A percentile compares a stretch with the other conserved stretches of the same genome.
These are phyloP conservation scores for Stylonectria norvegica DNA, from an alignment of 2,329 filamentous ascomycete genomes.

Conservation along the genomic window DNA sequence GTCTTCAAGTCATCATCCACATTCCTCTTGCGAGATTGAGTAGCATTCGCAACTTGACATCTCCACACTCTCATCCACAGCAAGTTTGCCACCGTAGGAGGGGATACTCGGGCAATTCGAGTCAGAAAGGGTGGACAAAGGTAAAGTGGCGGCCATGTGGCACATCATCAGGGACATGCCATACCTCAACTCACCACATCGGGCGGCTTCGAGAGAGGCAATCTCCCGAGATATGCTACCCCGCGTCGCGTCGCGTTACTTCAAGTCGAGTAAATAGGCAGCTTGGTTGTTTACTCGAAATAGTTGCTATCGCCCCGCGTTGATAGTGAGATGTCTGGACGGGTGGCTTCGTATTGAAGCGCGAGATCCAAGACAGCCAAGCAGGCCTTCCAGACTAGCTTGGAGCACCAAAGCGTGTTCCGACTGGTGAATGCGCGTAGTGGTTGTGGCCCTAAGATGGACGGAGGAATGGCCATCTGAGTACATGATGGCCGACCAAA, in stretches of 20 bases:
- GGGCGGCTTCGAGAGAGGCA: constrained; percentile 2
- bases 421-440: background rate
- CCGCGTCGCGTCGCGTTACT: constrained; percentile 14
- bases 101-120: too few species aligned
- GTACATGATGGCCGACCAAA: background rate
- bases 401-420: background rate
- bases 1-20: too few species aligned
- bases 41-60: too few species aligned
- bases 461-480: background rate
- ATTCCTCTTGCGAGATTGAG: too few species aligned
- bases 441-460: background rate
- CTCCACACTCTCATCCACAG: too few species aligned
- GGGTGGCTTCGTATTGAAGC: constrained; percentile 10
- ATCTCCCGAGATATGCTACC: constrained; percentile 6
- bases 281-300: constrained; percentile 11
- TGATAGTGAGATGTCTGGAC: constrained; percentile 17
- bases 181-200: constrained; percentile 4
- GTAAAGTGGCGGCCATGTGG: too few species aligned
- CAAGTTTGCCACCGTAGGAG: too few species aligned
- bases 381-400: too few species aligned
- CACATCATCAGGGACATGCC: background rate
- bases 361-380: constrained; percentile 4
- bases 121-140: too few species aligned
- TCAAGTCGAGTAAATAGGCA: constrained; percentile 5
- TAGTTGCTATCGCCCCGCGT: constrained; percentile 14